Evolutionary conservation across 139 green algal species (phyloP).

Genomic region (Chlorella sp.): DNA sequence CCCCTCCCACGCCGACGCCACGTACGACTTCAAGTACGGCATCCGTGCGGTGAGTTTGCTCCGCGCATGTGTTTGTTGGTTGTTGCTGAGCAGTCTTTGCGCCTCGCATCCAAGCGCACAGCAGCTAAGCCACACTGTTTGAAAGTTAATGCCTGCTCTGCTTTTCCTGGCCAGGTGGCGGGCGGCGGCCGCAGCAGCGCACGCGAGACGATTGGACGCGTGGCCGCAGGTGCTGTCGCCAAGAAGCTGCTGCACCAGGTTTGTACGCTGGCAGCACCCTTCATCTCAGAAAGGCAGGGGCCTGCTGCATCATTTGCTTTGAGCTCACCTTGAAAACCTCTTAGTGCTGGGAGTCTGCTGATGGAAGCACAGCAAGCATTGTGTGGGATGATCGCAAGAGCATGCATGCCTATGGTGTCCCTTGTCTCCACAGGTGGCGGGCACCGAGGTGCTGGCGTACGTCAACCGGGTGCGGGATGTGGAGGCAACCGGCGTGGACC

Average conservation of each 20-base stretch:
- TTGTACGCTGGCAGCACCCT: too few relatives aligned
- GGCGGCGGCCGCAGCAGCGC: slow-evolving; percentile 96
- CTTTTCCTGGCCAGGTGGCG: slow-evolving; percentile 56
- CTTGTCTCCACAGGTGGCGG: slow-evolving; percentile 1
- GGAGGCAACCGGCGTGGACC: slow-evolving; percentile 71
- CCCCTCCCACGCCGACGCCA: slow-evolving; percentile 95
- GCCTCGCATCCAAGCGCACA: too few relatives aligned
- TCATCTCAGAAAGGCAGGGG: too few relatives aligned
- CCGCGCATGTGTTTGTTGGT: too few relatives aligned
- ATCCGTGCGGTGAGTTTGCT: slow-evolving; percentile 77
- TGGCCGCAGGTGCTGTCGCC: slow-evolving; percentile 96
- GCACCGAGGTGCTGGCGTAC: slow-evolving; percentile 89
- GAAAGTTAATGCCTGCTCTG: too few relatives aligned
- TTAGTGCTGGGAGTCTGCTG: too few relatives aligned
- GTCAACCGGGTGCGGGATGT: slow-evolving; percentile 91
- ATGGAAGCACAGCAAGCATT: too few relatives aligned
- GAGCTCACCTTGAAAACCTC: too few relatives aligned
- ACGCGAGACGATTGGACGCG: slow-evolving; percentile 96
- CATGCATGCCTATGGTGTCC: not conserved
- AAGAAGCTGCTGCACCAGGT: slow-evolving; percentile 96
- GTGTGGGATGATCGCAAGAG: too few relatives aligned
- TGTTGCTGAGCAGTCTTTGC: too few relatives aligned
- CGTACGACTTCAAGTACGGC: slow-evolving; percentile 99
- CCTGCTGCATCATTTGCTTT: too few relatives aligned
- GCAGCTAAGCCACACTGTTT: too few relatives aligned